A percentile compares a stretch with the other conserved stretches of the same genome.
These are phyloP conservation scores for Coemansia guatemalensis DNA, from an alignment of 192 early-diverging fungal species.

Conservation along the genomic window DNA sequence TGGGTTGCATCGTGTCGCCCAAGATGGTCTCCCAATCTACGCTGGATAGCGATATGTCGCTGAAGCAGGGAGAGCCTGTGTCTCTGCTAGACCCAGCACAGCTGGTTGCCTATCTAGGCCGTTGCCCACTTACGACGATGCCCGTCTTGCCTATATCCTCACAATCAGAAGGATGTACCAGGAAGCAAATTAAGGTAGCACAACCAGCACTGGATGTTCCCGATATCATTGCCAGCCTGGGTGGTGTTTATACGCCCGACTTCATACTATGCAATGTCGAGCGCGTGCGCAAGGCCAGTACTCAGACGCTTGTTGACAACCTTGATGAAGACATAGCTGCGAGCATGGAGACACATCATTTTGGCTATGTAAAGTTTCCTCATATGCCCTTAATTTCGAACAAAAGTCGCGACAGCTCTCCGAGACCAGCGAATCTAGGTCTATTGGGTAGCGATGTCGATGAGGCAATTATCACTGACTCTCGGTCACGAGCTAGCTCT, in stretches of 20 bases:
- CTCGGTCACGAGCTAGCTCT: conserved; percentile 34
- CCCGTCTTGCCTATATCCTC: not conserved
- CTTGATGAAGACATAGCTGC: not conserved
- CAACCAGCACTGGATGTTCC: conserved; percentile 12
- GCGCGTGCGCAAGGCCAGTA: conserved; percentile 13
- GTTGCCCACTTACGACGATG: not conserved
- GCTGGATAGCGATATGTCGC: not conserved
- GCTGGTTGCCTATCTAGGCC: not conserved
- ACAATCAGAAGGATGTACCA: not conserved
- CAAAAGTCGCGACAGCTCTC: not conserved
- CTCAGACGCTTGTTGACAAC: conserved; percentile 19
- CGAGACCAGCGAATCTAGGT: not conserved
- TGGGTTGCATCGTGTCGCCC: not conserved
- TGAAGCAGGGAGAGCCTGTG: not conserved
- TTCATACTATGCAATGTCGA: conserved; percentile 15
- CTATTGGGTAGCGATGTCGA: conserved; percentile 38
- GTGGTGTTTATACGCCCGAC: conserved; percentile 32
- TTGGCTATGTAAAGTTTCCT: not conserved
- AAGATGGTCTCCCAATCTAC: not conserved
- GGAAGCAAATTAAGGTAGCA: not conserved
- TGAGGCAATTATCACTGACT: conserved; percentile 10
- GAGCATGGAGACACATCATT: not conserved
- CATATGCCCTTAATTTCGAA: not conserved
- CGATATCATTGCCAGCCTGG: conserved; percentile 33
- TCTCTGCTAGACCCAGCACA: not conserved